Evolutionary conservation across 139 green algal genomes (phyloP), one percentile per base, ranked within the genome.

Genomic region (Spirogloea muscicola): DNA sequence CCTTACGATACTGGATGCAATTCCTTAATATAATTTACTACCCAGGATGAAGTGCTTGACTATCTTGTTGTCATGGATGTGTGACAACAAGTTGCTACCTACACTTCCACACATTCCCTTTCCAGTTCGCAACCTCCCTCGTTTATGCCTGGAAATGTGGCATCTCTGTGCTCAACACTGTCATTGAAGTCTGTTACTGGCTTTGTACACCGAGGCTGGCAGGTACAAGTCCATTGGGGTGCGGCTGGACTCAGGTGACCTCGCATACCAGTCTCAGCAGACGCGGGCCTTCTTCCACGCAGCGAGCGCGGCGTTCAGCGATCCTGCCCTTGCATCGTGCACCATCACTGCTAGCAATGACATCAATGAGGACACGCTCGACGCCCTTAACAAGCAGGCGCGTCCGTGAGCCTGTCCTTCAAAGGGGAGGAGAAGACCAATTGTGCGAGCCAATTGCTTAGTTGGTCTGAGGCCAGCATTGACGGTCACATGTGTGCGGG

Each of bases 341-440:
- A 21, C 21, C 18, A 83, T 86, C 33, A 77, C 59, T 10, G 80
- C 80, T 25, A 80, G 66, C 66, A 86, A 75, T 42, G 80, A 86
- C 34, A 82, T 86, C 46, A 73, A 80, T 46, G 80, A 86, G 57
- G 68, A 58, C 13, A 80, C 77, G 7, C 38, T 86, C 51, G 49
- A 72, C 29, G 63, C 67, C 3, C 55, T 86, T 38, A 82, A 82
- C 42, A 74, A 86, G 51, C 74, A 82, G 72, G 72, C n/a, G n/a
- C n/a, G n/a, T n/a, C n/a, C n/a, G n/a, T n/a, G n/a, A n/a, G 46
- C 21, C 46, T 55, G 46, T 21, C 46, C 21, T 55, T 55, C 46
- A 55, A 21, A 55, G 21, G 46, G 21, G 21, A 55, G 21, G 21
- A 21, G 21, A 21, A 55, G 21, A 55, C 21, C 21, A 55, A 31